Evolutionary conservation across 2,329 filamentous ascomycete species (phyloP).

Genomic region (Teratosphaeria pseudoeucalypti): DNA sequence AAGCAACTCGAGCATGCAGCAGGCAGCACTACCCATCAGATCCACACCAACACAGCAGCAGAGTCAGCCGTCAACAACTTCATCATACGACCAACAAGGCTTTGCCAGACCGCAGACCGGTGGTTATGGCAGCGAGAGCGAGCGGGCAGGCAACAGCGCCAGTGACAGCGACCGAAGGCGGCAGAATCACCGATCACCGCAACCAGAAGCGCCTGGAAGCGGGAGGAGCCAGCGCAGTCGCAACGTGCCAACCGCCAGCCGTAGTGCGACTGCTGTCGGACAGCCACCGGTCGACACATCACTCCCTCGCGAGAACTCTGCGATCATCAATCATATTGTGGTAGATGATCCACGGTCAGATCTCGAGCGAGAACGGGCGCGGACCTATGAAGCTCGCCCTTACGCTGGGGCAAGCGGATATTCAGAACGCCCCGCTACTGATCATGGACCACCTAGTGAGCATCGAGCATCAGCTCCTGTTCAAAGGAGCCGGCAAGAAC

Average conservation of each 20-base stretch:
- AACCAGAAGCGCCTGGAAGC: conserved; percentile 36
- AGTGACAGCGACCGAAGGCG: conserved; percentile 27
- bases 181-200: conserved; percentile 27
- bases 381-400: conserved; percentile 51
- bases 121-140: conserved; percentile 32
- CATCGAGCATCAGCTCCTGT: conserved; percentile 9
- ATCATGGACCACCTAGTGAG: background rate
- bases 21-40: conserved; percentile 17
- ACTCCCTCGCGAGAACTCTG: conserved; percentile 64
- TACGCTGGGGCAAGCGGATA: conserved; percentile 23
- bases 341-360: conserved; percentile 67
- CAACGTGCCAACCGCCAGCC: conserved; percentile 30
- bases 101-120: conserved; percentile 22
- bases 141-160: conserved; percentile 19
- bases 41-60: conserved; percentile 12
- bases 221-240: conserved; percentile 29
- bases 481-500: conserved; percentile 46
- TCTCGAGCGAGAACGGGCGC: conserved; percentile 58
- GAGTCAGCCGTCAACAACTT: conserved; percentile 10
- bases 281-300: conserved; percentile 42
- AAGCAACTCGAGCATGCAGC: conserved; percentile 9
- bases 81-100: conserved; percentile 17
- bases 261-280: conserved; percentile 41
- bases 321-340: conserved; percentile 66
- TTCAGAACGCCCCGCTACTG: background rate